Conservation (phyloP, 306 rosid species). For the Dryas octopetala region DNA sequence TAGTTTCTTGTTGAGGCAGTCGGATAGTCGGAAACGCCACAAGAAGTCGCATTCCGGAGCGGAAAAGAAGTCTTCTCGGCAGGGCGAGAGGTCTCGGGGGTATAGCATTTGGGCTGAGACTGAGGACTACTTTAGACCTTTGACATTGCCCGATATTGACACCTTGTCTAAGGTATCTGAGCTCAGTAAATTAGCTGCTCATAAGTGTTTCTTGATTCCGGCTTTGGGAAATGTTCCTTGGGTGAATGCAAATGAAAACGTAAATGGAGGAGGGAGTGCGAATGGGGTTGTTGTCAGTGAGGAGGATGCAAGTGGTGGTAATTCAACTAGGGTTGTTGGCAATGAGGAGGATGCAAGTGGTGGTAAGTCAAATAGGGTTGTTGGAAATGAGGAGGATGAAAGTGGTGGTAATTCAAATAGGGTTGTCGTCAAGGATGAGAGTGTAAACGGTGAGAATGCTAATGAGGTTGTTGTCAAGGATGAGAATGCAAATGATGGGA, state of each 20-base stretch:
- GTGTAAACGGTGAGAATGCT: not conserved
- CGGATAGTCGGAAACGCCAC: constrained; percentile 66
- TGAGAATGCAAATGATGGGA: not conserved
- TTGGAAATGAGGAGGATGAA: not conserved
- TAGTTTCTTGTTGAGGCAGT: constrained; percentile 51
- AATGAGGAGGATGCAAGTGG: constrained; percentile 6
- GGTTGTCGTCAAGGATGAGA: not conserved
- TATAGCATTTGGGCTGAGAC: constrained; percentile 72
- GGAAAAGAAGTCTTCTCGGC: constrained; percentile 67
- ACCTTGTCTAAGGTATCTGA: constrained; percentile 52
- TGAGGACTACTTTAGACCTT: constrained; percentile 73
- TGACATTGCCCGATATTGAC: constrained; percentile 65
- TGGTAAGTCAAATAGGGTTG: constrained; percentile 5
- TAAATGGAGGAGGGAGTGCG: not conserved
- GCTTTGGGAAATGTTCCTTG: constrained; percentile 30
- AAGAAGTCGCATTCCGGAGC: constrained; percentile 72
- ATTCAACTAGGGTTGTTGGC: not conserved
- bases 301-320: constrained; percentile 10
- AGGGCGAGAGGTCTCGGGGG: constrained; percentile 44
- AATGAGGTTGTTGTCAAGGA: not conserved
- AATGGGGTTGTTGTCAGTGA: not conserved
- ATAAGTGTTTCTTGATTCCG: constrained; percentile 56
- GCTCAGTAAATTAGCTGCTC: constrained; percentile 37
- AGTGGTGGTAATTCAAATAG: not conserved
- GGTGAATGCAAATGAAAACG: not conserved